Conservation (phyloP, 345 rosid genomes). For the Cardiospermum halicacabum region DNA sequence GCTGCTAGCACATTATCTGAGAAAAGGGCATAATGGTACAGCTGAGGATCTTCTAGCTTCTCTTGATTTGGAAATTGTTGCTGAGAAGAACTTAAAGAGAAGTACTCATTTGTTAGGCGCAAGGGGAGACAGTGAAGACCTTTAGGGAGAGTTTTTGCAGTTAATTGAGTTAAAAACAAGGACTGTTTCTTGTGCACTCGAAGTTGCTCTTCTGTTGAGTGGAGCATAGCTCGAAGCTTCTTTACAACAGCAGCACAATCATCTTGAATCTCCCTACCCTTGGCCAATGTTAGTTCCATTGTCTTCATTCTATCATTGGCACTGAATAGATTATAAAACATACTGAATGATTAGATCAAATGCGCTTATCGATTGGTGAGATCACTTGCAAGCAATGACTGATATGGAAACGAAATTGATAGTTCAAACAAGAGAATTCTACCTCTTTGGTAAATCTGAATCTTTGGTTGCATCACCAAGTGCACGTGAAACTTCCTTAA, state of each 20-base stretch:
- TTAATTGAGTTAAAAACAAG: constrained; percentile 87
- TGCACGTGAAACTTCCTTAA: constrained; percentile 77
- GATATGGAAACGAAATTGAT: neutral
- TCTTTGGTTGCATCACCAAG: constrained; percentile 76
- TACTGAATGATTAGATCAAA: neutral
- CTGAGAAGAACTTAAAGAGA: constrained; percentile 55
- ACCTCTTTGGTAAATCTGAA: constrained; percentile 76
- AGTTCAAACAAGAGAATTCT: constrained; percentile 20
- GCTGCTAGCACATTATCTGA: constrained; percentile 93
- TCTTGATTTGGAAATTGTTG: constrained; percentile 67
- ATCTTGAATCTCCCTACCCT: constrained; percentile 84
- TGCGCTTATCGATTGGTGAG: neutral
- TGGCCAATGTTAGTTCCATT: constrained; percentile 82
- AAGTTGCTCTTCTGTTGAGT: constrained; percentile 91
- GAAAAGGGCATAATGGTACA: constrained; percentile 89
- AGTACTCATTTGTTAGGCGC: constrained; percentile 82
- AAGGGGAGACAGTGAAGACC: constrained; percentile 98
- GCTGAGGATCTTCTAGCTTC: constrained; percentile 61
- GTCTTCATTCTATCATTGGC: constrained; percentile 66
- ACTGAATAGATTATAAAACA: constrained; percentile 35
- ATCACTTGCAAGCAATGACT: neutral
- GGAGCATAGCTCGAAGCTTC: constrained; percentile 98
- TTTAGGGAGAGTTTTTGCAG: constrained; percentile 94
- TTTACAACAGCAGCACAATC: constrained; percentile 79
- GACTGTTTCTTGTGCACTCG: constrained; percentile 92